Conservation (phyloP, 2,329 filamentous ascomycete species). For the Xylariaceae sp. region DNA sequence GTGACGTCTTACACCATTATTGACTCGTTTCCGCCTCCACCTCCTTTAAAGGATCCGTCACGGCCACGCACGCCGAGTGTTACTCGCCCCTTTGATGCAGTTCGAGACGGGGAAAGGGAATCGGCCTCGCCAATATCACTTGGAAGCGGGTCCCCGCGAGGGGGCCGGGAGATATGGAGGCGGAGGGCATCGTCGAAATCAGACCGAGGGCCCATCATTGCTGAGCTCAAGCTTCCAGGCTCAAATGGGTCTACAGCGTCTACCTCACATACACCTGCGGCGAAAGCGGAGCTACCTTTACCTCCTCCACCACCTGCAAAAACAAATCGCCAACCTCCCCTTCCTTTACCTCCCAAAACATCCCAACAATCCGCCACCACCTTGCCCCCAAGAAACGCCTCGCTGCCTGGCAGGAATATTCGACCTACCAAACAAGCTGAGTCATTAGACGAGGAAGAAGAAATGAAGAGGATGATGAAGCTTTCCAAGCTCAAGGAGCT, state of each 20-base stretch:
- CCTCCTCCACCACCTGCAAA: slow-evolving; percentile 32
- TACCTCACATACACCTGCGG: slow-evolving; percentile 29
- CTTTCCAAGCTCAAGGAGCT: slow-evolving; percentile 34
- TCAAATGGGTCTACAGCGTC: slow-evolving; percentile 58
- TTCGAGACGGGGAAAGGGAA: slow-evolving; percentile 11
- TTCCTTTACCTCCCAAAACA: slow-evolving; percentile 28
- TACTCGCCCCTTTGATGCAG: slow-evolving; percentile 21
- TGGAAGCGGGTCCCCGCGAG: slow-evolving; percentile 34
- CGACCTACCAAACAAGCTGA: slow-evolving; percentile 32
- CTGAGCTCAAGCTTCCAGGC: slow-evolving; percentile 55
- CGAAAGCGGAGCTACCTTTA: slow-evolving; percentile 30
- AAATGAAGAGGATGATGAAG: slow-evolving; percentile 26
- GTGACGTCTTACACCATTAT: slow-evolving; percentile 31
- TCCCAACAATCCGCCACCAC: slow-evolving; percentile 3
- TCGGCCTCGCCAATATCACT: slow-evolving; percentile 29
- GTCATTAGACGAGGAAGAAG: slow-evolving; percentile 24
- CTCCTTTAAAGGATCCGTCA: slow-evolving; percentile 40
- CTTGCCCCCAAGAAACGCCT: slow-evolving; percentile 36
- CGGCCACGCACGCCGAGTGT: slow-evolving; percentile 36
- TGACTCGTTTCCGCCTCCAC: slow-evolving; percentile 40
- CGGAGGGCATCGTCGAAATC: slow-evolving; percentile 57
- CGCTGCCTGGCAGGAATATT: slow-evolving; percentile 38
- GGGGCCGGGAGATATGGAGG: slow-evolving; percentile 52
- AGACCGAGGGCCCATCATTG: slow-evolving; percentile 54
- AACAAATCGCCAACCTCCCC: slow-evolving; percentile 27